These are phyloP conservation scores for Metschnikowia sp. DNA, from an alignment of 805 yeast genomes.

Conservation along the genomic window DNA sequence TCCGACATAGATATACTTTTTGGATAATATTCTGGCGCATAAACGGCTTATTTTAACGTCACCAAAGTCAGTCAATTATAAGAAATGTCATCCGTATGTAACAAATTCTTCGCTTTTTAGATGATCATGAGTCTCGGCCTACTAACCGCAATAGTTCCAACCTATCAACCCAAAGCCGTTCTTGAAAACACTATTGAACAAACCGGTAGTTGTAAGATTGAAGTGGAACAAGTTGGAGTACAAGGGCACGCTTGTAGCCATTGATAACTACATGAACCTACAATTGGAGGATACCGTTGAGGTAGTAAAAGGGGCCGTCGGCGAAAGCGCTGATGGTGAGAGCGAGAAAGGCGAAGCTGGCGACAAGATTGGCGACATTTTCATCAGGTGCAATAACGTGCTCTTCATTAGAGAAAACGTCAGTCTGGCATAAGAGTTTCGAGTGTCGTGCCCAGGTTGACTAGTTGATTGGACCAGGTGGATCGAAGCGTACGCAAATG, in stretches of 20 bases:
- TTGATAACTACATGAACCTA: conserved; percentile 90
- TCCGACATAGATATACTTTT: too few relatives aligned
- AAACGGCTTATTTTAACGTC: neutral
- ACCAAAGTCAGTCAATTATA: neutral
- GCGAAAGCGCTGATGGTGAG: conserved; percentile 26
- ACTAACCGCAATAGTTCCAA: conserved; percentile 30
- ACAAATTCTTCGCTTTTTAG: neutral
- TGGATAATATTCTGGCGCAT: neutral
- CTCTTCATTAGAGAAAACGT: conserved; percentile 59
- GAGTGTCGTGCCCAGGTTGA: too few relatives aligned
- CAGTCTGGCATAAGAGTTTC: neutral
- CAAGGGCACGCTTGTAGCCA: conserved; percentile 69
- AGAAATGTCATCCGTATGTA: conserved; percentile 11
- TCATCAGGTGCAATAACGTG: conserved; percentile 89
- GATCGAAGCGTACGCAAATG: too few relatives aligned
- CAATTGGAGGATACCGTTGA: conserved; percentile 60
- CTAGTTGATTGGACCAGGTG: too few relatives aligned
- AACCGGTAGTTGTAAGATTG: conserved; percentile 69
- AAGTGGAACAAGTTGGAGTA: conserved; percentile 93
- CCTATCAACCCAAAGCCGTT: conserved; percentile 92
- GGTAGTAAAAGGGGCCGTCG: conserved; percentile 34
- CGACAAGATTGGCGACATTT: conserved; percentile 63
- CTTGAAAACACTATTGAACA: conserved; percentile 68
- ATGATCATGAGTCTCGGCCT: neutral
- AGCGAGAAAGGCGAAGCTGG: conserved; percentile 29